phyloP scores from a whole-genome alignment of 129 eudicot genomes.

The Flaveria trinervia region DNA sequence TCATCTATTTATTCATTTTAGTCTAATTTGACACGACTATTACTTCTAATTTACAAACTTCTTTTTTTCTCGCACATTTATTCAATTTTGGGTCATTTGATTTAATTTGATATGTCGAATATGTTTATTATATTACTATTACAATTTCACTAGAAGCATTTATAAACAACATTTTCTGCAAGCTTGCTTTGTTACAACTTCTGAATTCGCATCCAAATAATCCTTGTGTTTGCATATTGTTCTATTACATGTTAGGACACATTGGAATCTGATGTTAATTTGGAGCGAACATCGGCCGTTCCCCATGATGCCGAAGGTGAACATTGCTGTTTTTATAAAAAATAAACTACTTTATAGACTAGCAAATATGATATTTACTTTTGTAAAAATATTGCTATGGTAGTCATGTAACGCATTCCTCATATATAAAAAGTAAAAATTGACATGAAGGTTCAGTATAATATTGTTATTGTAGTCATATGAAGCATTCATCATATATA shows the following conservation, averaged over 20 bases:
- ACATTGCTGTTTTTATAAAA: conserved; percentile 30
- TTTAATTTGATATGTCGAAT: neutral
- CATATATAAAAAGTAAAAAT: neutral
- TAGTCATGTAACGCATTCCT: neutral
- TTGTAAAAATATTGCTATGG: neutral
- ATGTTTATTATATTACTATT: neutral
- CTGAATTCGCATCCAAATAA: neutral
- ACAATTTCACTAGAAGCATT: neutral
- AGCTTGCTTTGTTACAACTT: neutral
- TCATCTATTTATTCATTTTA: neutral
- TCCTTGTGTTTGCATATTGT: neutral
- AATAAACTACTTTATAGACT: neutral
- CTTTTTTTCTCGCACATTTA: neutral
- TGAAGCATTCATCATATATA: neutral
- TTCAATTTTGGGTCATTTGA: neutral
- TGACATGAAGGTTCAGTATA: neutral
- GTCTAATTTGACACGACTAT: neutral
- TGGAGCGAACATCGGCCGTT: conserved; percentile 37
- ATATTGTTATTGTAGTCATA: neutral
- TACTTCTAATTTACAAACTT: neutral
- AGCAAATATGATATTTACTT: neutral
- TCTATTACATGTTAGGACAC: conserved; percentile 38
- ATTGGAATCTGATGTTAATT: conserved; percentile 30
- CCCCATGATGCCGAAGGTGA: conserved; percentile 25
- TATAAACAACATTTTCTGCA: neutral